Conservation (phyloP, 352 stramenopile species). For the Phytophthora sp. region DNA sequence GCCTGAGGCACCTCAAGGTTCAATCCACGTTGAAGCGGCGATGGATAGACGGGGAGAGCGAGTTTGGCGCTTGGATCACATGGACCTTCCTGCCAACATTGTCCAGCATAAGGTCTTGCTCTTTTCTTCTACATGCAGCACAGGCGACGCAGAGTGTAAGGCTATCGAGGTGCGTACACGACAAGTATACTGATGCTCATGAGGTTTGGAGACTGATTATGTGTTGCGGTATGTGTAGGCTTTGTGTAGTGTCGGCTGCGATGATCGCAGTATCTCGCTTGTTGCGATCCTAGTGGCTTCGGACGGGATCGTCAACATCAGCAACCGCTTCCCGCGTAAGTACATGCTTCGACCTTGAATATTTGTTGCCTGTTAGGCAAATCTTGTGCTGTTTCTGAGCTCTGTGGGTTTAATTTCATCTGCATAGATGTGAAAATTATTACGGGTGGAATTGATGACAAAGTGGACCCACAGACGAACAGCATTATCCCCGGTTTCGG, state of each 20-base stretch:
- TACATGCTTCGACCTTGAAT: neutral
- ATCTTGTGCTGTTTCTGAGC: neutral
- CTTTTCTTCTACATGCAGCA: slow-evolving; percentile 42
- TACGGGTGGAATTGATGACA: slow-evolving; percentile 41
- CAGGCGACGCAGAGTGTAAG: slow-evolving; percentile 35
- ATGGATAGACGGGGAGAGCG: slow-evolving; percentile 13
- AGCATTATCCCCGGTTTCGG: slow-evolving; percentile 44
- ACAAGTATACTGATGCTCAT: neutral
- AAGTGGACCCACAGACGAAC: slow-evolving; percentile 27
- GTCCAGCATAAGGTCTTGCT: slow-evolving; percentile 43
- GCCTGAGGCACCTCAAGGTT: slow-evolving; percentile 41
- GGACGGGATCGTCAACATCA: slow-evolving; percentile 39
- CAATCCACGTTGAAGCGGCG: slow-evolving; percentile 30
- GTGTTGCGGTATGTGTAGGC: slow-evolving; percentile 21
- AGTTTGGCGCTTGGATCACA: slow-evolving; percentile 34
- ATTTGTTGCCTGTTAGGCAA: neutral
- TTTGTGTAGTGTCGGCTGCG: slow-evolving; percentile 38
- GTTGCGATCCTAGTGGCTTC: slow-evolving; percentile 42
- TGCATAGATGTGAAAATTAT: slow-evolving; percentile 45
- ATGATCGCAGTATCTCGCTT: slow-evolving; percentile 46
- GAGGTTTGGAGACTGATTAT: neutral
- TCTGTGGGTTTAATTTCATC: slow-evolving; percentile 1
- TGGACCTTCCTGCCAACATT: slow-evolving; percentile 46
- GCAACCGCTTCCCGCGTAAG: slow-evolving; percentile 48
- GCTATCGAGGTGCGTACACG: slow-evolving; percentile 39